Percentiles rank a stretch among this genome's conserved stretches.
phyloP scores from a whole-genome alignment of 2,329 filamentous ascomycete genomes.

The Annulohypoxylon truncatum region DNA sequence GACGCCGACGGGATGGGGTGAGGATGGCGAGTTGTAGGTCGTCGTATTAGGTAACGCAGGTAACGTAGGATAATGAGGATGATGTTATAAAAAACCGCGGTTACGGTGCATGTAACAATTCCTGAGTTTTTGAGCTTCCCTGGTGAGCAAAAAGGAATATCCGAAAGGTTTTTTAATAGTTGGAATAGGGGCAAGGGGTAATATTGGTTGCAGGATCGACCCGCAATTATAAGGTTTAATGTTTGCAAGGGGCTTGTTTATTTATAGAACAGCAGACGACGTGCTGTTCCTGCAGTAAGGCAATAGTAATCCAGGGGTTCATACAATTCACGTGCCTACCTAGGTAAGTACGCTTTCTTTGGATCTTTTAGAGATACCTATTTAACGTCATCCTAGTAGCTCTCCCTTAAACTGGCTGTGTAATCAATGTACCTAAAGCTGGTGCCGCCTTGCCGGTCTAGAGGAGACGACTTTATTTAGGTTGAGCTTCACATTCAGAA shows the following conservation, averaged over 20 bases:
- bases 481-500: too few species aligned
- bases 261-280: not conserved
- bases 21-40: constrained; percentile 30
- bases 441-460: too few species aligned
- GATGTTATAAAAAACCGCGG: not conserved
- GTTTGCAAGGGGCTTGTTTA: not conserved
- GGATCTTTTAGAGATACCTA: too few species aligned
- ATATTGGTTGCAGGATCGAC: not conserved
- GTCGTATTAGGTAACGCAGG: not conserved
- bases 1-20: constrained; percentile 48
- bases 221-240: not conserved
- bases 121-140: not conserved
- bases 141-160: not conserved
- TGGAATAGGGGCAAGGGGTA: not conserved
- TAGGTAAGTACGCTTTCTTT: too few species aligned
- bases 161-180: not conserved
- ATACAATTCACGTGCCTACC: not conserved
- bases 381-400: too few species aligned
- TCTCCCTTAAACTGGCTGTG: too few species aligned
- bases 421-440: too few species aligned
- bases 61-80: not conserved
- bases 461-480: too few species aligned
- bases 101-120: not conserved
- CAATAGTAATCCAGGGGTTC: too few species aligned
- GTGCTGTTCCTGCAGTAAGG: not conserved